Conservation (phyloP, 305 asterid genomes). For the Striga hermonthica region DNA sequence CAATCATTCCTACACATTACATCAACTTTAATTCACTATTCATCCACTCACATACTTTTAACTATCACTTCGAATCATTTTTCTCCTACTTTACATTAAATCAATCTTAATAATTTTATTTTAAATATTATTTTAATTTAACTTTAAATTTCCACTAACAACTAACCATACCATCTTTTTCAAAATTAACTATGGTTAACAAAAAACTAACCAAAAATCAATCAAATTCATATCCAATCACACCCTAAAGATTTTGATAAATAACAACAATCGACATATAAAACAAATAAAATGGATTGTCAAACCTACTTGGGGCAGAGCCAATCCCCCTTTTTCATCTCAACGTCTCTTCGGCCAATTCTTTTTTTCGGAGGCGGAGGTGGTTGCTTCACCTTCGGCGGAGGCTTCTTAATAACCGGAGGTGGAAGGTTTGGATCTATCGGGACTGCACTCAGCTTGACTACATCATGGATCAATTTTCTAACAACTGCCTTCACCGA, state of each 20-base stretch:
- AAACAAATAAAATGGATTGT: conserved; percentile 18
- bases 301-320: conserved; percentile 81
- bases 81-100: too few species aligned
- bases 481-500: conserved; percentile 71
- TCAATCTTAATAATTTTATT: too few species aligned
- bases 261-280: conserved; percentile 22
- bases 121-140: too few species aligned
- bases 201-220: too few species aligned
- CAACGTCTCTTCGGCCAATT: conserved; percentile 82
- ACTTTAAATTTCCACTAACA: too few species aligned
- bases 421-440: conserved; percentile 93
- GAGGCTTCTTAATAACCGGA: conserved; percentile 74
- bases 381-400: conserved; percentile 90
- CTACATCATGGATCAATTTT: conserved; percentile 80
- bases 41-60: too few species aligned
- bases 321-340: conserved; percentile 98
- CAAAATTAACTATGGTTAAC: too few species aligned
- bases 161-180: too few species aligned
- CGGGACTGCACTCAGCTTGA: conserved; percentile 90
- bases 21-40: too few species aligned
- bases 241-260: conserved; percentile 14
- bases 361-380: conserved; percentile 88
- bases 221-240: too few species aligned
- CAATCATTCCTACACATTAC: too few species aligned
- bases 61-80: too few species aligned